phyloP scores from a whole-genome alignment of 805 yeast species.

The Cyberlindnera amylophila region DNA sequence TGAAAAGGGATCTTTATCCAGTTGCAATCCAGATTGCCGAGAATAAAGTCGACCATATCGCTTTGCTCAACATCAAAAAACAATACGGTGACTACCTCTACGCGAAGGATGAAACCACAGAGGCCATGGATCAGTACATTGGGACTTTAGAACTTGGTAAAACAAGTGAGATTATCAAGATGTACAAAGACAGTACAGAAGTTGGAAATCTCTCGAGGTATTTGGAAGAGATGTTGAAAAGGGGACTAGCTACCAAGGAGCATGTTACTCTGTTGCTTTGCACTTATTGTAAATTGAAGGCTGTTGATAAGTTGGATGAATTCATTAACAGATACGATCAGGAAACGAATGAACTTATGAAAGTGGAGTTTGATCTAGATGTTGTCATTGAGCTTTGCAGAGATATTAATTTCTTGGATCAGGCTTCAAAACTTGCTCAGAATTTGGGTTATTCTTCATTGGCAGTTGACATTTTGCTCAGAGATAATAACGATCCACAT shows the following conservation, averaged over 20 bases:
- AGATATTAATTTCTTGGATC: constrained; percentile 61
- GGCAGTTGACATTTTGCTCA: constrained; percentile 71
- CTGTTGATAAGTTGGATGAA: constrained; percentile 48
- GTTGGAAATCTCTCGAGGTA: constrained; percentile 61
- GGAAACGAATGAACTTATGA: constrained; percentile 28
- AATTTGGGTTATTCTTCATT: constrained; percentile 67
- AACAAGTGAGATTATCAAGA: constrained; percentile 73
- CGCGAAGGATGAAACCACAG: constrained; percentile 58
- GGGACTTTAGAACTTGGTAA: constrained; percentile 50
- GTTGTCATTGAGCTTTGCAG: constrained; percentile 65
- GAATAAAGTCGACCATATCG: constrained; percentile 24
- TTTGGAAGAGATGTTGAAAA: constrained; percentile 54
- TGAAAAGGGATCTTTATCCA: constrained; percentile 65
- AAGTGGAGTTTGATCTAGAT: constrained; percentile 59
- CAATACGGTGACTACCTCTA: constrained; percentile 73
- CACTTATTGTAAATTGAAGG: constrained; percentile 73
- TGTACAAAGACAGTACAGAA: constrained; percentile 73
- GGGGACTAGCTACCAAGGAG: constrained; percentile 60
- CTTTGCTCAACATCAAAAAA: constrained; percentile 42
- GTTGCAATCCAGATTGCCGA: constrained; percentile 70
- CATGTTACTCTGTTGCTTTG: constrained; percentile 79
- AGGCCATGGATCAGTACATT: constrained; percentile 74
- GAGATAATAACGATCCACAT: constrained; percentile 57
- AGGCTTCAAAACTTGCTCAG: constrained; percentile 68
- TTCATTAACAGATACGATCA: constrained; percentile 49